Percentiles rank a stretch among this genome's conserved stretches.
phyloP scores from a whole-genome alignment of 371 early-diverging fungal genomes.

The Gilbertella persicaria region DNA sequence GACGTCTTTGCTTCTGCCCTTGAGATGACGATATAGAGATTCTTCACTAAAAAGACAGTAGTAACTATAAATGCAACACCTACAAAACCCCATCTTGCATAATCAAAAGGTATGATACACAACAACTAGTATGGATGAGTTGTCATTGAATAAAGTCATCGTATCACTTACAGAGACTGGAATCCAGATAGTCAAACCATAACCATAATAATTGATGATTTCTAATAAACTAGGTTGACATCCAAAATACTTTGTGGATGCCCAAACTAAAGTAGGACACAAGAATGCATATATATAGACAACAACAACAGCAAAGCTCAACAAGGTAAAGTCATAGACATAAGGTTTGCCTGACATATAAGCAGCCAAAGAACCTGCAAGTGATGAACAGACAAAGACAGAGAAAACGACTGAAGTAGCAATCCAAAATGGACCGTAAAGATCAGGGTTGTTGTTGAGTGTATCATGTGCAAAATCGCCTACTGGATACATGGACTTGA shows the following conservation, averaged over 20 bases:
- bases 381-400: conserved; percentile 87
- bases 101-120: conserved; percentile 67
- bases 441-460: conserved; percentile 48
- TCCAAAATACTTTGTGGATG: conserved; percentile 81
- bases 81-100: conserved; percentile 71
- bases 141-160: background rate
- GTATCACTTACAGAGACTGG: conserved; percentile 79
- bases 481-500: conserved; percentile 52
- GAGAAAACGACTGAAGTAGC: conserved; percentile 90
- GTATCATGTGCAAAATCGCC: conserved; percentile 51
- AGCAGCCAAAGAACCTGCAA: conserved; percentile 82
- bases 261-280: conserved; percentile 80
- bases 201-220: conserved; percentile 88
- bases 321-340: conserved; percentile 76
- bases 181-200: conserved; percentile 88
- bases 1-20: conserved; percentile 66
- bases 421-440: conserved; percentile 90
- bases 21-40: conserved; percentile 65
- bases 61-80: conserved; percentile 50
- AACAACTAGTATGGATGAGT: conserved; percentile 46
- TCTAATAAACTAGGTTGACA: conserved; percentile 81
- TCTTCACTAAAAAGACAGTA: conserved; percentile 53
- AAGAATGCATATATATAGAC: conserved; percentile 81
- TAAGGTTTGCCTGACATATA: conserved; percentile 56
- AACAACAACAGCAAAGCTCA: conserved; percentile 78